Evolutionary conservation across 352 stramenopile genomes (phyloP).

Genomic region (Phytophthora citricola): DNA sequence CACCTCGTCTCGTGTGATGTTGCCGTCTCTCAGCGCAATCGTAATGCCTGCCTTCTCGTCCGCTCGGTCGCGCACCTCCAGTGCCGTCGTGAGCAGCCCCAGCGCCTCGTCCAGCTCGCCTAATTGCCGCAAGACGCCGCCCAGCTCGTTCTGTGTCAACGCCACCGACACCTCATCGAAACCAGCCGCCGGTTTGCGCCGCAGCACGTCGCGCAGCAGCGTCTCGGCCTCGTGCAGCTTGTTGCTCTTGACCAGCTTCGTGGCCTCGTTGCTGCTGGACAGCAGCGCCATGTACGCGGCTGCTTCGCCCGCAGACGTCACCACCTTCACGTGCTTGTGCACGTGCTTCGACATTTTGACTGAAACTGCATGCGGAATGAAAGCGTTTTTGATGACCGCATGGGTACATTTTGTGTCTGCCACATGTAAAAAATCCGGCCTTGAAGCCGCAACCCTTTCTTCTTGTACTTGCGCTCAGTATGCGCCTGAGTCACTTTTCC

Average conservation of each 20-base stretch:
- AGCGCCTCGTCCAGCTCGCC: slow-evolving; percentile 60
- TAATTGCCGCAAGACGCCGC: slow-evolving; percentile 53
- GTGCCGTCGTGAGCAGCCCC: slow-evolving; percentile 46
- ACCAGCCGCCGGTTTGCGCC: slow-evolving; percentile 49
- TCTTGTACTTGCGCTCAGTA: slow-evolving; percentile 16
- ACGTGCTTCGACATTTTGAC: too few relatives aligned
- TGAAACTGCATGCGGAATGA: too few relatives aligned
- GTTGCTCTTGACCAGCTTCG: slow-evolving; percentile 44
- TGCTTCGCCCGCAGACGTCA: slow-evolving; percentile 38
- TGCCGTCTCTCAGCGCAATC: slow-evolving; percentile 62
- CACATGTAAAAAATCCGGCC: slow-evolving; percentile 5
- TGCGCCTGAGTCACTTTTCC: slow-evolving; percentile 3
- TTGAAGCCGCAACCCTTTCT: slow-evolving; percentile 14
- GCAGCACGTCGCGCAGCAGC: slow-evolving; percentile 55
- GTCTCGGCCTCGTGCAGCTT: slow-evolving; percentile 50
- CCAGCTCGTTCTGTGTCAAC: slow-evolving; percentile 64
- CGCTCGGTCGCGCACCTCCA: slow-evolving; percentile 51
- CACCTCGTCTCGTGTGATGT: slow-evolving; percentile 74
- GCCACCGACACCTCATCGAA: slow-evolving; percentile 71
- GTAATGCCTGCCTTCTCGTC: slow-evolving; percentile 40
- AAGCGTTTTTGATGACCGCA: background rate
- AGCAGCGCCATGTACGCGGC: slow-evolving; percentile 60
- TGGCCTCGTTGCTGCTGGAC: slow-evolving; percentile 51
- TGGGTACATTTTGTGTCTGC: slow-evolving; percentile 6
- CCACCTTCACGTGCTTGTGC: slow-evolving; percentile 33